phyloP scores from a whole-genome alignment of 768 basidiomycete genomes.

The Ephemerocybe angulata region DNA sequence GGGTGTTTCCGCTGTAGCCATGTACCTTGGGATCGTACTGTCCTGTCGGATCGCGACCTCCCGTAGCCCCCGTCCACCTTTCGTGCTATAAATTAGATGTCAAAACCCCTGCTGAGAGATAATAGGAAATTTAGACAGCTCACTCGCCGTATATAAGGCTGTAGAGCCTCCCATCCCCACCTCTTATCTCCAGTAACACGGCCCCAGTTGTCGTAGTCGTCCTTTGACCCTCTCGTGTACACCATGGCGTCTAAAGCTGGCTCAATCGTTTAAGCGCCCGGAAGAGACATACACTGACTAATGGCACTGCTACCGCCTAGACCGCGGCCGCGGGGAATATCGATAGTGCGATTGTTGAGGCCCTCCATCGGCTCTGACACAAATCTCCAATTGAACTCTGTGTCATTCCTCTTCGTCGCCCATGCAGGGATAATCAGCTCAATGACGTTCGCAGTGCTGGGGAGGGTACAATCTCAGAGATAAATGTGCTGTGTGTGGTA shows the following conservation, averaged over 20 bases:
- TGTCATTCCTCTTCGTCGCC: neutral
- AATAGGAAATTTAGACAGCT: neutral
- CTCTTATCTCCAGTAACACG: constrained; percentile 25
- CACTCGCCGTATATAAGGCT: constrained; percentile 24
- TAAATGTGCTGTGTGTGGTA: neutral
- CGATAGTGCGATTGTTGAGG: constrained; percentile 5
- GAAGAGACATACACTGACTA: constrained; percentile 8
- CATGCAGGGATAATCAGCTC: neutral
- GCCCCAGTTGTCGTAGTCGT: constrained; percentile 33
- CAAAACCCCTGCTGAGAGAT: neutral
- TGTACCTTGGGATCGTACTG: constrained; percentile 12
- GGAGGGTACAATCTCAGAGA: neutral
- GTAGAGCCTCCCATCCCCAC: constrained; percentile 30
- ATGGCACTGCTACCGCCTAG: constrained; percentile 17
- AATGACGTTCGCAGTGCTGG: neutral
- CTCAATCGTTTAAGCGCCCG: neutral
- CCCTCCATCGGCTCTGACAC: constrained; percentile 11
- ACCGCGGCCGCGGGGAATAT: constrained; percentile 8
- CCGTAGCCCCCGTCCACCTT: constrained; percentile 2
- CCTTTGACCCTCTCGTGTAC: constrained; percentile 31
- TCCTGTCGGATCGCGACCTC: constrained; percentile 9
- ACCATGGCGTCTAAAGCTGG: constrained; percentile 21
- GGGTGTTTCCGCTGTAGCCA: constrained; percentile 6
- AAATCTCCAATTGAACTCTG: constrained; percentile 15
- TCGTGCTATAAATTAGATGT: neutral